Evolutionary conservation across 2,329 filamentous ascomycete genomes (phyloP), one percentile per base, ranked within the genome.

Genomic region (Phyllosticta citribraziliensis): DNA sequence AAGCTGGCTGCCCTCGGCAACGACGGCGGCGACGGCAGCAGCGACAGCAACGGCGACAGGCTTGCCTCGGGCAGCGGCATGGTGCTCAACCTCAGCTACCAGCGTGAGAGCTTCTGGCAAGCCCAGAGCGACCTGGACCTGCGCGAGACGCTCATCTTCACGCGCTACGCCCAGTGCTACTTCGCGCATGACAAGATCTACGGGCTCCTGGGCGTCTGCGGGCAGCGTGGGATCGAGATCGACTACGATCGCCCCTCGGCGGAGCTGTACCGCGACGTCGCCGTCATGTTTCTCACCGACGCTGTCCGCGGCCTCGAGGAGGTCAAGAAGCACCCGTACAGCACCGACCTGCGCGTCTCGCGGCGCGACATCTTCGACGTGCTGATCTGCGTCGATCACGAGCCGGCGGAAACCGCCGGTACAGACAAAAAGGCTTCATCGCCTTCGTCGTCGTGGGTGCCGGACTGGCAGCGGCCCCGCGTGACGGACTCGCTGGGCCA

Each of bases 131-230:
- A n/a, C 51, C 56, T 25, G 5, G 8, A 12, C 5, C 55, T 62
- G 55, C 27, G 68, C 0, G 62, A 62, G 1, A 58, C 55, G 12
- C 61, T 70, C 9, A 66, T 68, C 12, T 60, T 57, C 3, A 66
- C 67, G 12, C 62, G 68, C n/a, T 69, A 68, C 52, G 68, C 68
- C 0, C 59, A 63, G 6, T 67, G 67, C n/a, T 63, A 59, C 5
- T 59, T 67, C 4, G 58, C 65, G 10, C 69, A 68, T 40, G 68
- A 70, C 57, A 70, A 70, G 55, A 64, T 67, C 0, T 70, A 69
- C 30, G 67, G 67, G 14, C 63, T 69, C 0, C 64, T 69, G 9
- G 68, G 66, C 6, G 62, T 68, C n/a, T 56, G 61, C 25, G 25
- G 25, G 25, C 35, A 64, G 6, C 51, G 62, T 4, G 30, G 50